Percentiles rank a stretch among this genome's conserved stretches.
Evolutionary conservation across 257 asterid genomes (phyloP).

Genomic region (Solanum clarkiae): DNA sequence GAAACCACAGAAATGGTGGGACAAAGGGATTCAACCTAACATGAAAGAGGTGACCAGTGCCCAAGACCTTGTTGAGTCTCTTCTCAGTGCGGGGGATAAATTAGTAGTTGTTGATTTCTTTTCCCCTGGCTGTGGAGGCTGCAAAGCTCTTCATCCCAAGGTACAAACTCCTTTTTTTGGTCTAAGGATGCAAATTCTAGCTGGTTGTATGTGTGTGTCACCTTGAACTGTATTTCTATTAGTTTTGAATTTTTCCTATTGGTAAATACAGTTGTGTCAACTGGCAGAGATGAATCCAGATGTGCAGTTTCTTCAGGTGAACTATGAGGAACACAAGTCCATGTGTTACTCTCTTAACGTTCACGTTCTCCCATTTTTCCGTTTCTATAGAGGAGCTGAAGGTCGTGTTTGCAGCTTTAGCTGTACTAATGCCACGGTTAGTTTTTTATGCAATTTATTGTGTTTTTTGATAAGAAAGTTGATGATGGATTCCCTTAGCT

Average conservation of each 20-base stretch:
- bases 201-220: not conserved
- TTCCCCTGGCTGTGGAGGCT: slow-evolving; percentile 42
- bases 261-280: slow-evolving; percentile 26
- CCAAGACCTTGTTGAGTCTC: slow-evolving; percentile 32
- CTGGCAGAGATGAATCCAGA: slow-evolving; percentile 33
- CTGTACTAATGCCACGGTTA: slow-evolving; percentile 33
- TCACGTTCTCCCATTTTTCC: slow-evolving; percentile 37
- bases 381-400: slow-evolving; percentile 30
- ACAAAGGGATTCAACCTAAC: slow-evolving; percentile 29
- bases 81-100: slow-evolving; percentile 19
- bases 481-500: not conserved
- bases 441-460: not conserved
- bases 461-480: not conserved
- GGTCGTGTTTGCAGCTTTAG: slow-evolving; percentile 43
- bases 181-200: not conserved
- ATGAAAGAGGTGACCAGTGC: slow-evolving; percentile 27
- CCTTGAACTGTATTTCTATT: not conserved
- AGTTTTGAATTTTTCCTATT: not conserved
- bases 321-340: slow-evolving; percentile 29
- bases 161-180: not conserved
- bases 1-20: slow-evolving; percentile 36
- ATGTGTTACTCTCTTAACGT: slow-evolving; percentile 29
- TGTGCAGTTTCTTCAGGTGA: slow-evolving; percentile 26
- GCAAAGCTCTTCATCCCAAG: slow-evolving; percentile 44
- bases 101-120: slow-evolving; percentile 33